Percentiles rank a stretch among this genome's conserved stretches.
These are phyloP conservation scores for Calocera cornea DNA, from an alignment of 768 basidiomycete species.

Conservation along the genomic window DNA sequence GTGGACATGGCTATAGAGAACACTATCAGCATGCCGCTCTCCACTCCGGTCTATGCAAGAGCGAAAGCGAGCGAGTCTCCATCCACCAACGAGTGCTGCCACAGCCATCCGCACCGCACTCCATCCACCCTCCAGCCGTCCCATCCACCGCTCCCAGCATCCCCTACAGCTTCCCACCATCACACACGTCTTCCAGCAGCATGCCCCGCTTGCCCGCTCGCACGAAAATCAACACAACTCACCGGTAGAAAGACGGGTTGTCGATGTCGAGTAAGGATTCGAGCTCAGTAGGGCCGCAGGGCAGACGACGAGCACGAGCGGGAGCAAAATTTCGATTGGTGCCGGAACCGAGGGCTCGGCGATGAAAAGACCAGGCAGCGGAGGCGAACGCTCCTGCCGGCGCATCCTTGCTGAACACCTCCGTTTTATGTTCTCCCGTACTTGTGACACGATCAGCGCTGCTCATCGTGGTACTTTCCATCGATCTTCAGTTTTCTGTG, in stretches of 20 bases:
- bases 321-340: neutral
- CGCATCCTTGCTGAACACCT: too few species aligned
- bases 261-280: neutral
- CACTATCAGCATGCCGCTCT: neutral
- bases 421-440: too few species aligned
- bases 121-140: neutral
- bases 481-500: too few species aligned
- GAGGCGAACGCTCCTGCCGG: too few species aligned
- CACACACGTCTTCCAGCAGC: neutral
- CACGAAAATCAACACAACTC: neutral
- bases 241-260: constrained; percentile 15
- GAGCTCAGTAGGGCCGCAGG: neutral
- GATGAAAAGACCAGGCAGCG: too few species aligned
- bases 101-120: neutral
- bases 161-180: neutral
- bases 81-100: neutral
- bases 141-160: neutral
- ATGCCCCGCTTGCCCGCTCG: neutral
- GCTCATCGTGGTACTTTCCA: too few species aligned
- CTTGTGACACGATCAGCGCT: too few species aligned
- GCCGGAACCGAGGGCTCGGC: neutral
- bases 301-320: neutral
- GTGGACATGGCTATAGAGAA: neutral
- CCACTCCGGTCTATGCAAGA: neutral
- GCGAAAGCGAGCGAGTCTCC: neutral